Base-by-base conservation (phyloP, 2,329 filamentous ascomycete species). In the Niveomyces coronatus region DNA sequence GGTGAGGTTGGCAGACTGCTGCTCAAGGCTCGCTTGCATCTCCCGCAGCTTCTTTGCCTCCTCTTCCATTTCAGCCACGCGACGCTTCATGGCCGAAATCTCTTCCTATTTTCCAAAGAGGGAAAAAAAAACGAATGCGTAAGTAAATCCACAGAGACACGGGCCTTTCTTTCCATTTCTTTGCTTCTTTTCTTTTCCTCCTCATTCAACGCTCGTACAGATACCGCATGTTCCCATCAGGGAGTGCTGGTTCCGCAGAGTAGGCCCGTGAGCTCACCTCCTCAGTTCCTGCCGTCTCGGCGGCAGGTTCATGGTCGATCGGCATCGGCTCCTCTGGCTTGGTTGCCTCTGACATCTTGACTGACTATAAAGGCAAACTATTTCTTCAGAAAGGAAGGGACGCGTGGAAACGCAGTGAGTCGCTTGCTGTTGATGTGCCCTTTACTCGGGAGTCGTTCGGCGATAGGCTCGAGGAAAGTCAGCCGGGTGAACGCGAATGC, bases 61-160 rank as follows among this genome's bases (percentile, higher is more conserved):
- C 53, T 85, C 83, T 65, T 91, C 85, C 85, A 91, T 91, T 65
- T 91, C 85, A 46, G 82, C 84, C 45, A 91, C 84, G 49, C 84
- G 74, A 53, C 75, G 74, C 71, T 89, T 91, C 85, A 91, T 91
- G 42, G 82, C 84, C 44, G 77, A 78, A 53, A 91, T 89, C 62
- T 91, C 85, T 71, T 89, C 72, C 73, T 77, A 57, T 44, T 47
- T 17, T 24, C n/a, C n/a, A n/a, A n/a, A n/a, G n/a, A n/a, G n/a
- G n/a, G n/a, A 29, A n/a, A 16, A 30, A 43, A 30, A 24, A 28
- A 30, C 3, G 10, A n/a, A 8, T 9, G 37, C 26, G 37, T 39
- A 34, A 39, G 37, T 31, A 39, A 34, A 13, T 23, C 35, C 30
- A n/a, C 9, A 16, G 17, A n/a, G n/a, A n/a, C n/a, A n/a, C n/a